A percentile compares a stretch with the other conserved stretches of the same genome.
Conservation (phyloP, 2,329 filamentous ascomycete species). For the Penicillium glabrum region DNA sequence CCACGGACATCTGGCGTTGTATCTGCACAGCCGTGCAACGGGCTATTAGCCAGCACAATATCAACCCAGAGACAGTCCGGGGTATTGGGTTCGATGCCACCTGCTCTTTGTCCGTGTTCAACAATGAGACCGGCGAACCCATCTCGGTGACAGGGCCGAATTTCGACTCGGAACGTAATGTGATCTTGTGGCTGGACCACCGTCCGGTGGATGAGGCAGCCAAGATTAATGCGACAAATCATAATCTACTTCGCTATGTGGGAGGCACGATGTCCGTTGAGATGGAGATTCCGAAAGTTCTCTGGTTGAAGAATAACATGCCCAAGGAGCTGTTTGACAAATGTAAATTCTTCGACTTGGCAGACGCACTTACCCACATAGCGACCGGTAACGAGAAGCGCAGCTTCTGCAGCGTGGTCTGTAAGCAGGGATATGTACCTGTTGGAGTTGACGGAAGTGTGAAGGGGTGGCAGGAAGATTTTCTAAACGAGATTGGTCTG, state of each 20-base stretch:
- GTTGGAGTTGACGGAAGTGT: slow-evolving; percentile 97
- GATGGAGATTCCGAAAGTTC: slow-evolving; percentile 98
- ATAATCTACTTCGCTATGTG: slow-evolving; percentile 93
- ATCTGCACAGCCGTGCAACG: slow-evolving; percentile 86
- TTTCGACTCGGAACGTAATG: slow-evolving; percentile 88
- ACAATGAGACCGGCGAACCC: slow-evolving; percentile 84
- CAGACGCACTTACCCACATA: slow-evolving; percentile 88
- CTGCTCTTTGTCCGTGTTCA: slow-evolving; percentile 93
- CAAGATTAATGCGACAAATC: slow-evolving; percentile 87
- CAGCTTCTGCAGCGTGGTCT: slow-evolving; percentile 94
- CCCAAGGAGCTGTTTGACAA: slow-evolving; percentile 81
- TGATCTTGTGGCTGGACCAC: slow-evolving; percentile 97
- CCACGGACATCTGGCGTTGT: slow-evolving; percentile 92
- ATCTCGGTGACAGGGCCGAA: slow-evolving; percentile 85
- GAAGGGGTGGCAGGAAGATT: slow-evolving; percentile 98
- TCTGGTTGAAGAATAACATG: slow-evolving; percentile 99
- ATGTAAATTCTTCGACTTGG: slow-evolving; percentile 96
- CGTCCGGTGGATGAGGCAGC: slow-evolving; percentile 86
- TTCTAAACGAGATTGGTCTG: slow-evolving; percentile 83
- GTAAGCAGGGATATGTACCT: slow-evolving; percentile 95
- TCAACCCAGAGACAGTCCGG: slow-evolving; percentile 72
- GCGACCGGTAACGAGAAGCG: slow-evolving; percentile 89
- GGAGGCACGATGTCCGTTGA: slow-evolving; percentile 98
- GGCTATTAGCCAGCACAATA: slow-evolving; percentile 76
- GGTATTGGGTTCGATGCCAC: slow-evolving; percentile 98